phyloP scores from a whole-genome alignment of 306 rosid species.

The Lupinus albus region DNA sequence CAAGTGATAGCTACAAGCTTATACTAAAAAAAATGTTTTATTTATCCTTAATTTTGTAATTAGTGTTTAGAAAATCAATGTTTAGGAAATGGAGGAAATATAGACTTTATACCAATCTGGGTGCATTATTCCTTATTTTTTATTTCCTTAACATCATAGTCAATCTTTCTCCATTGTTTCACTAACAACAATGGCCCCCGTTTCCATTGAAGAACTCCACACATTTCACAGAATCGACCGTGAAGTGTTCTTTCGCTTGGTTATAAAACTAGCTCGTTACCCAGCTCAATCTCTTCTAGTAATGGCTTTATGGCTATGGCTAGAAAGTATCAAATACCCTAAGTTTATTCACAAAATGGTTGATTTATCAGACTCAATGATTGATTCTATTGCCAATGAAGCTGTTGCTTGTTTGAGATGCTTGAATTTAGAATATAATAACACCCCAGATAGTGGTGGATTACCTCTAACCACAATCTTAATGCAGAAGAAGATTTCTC shows the following conservation, averaged over 20 bases:
- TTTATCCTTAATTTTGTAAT: too few species aligned
- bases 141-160: not conserved
- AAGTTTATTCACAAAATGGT: constrained; percentile 37
- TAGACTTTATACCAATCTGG: too few species aligned
- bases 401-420: constrained; percentile 50
- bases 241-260: constrained; percentile 44
- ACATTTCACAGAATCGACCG: constrained; percentile 49
- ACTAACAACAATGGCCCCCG: constrained; percentile 24
- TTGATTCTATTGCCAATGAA: constrained; percentile 49
- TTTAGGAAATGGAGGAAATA: too few species aligned
- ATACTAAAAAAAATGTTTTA: too few species aligned
- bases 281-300: constrained; percentile 45
- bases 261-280: constrained; percentile 34
- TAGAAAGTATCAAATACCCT: constrained; percentile 43
- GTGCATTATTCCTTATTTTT: too few species aligned
- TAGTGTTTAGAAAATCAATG: too few species aligned
- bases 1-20: too few species aligned
- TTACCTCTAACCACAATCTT: constrained; percentile 45
- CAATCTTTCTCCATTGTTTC: too few species aligned
- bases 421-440: constrained; percentile 26
- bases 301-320: constrained; percentile 69
- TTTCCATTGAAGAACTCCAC: constrained; percentile 35
- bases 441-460: not conserved
- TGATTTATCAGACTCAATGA: not conserved
- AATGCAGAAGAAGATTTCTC: constrained; percentile 40